phyloP scores from a whole-genome alignment of 1,284 basidiomycete genomes.

The Sporisorium graminicola region DNA sequence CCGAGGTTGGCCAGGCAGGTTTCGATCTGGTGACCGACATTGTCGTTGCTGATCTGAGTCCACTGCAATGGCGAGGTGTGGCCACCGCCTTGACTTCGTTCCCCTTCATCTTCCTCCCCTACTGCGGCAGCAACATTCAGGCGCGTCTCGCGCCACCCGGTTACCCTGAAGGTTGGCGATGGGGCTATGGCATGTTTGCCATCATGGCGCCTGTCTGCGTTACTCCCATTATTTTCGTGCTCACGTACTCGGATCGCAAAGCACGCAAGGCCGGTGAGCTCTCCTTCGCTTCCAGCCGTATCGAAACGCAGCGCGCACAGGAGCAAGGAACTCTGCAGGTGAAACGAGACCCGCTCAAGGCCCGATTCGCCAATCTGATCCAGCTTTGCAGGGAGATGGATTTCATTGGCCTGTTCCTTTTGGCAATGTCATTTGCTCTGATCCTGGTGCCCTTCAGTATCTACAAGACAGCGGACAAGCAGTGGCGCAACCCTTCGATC shows the following conservation, averaged over 20 bases:
- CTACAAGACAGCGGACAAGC: conserved; percentile 61
- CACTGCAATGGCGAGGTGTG: conserved; percentile 47
- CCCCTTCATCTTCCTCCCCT: conserved; percentile 30
- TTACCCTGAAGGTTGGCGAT: conserved; percentile 39
- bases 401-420: conserved; percentile 67
- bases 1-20: conserved; percentile 43
- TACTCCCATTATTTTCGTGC: conserved; percentile 58
- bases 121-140: conserved; percentile 17
- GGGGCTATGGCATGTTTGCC: conserved; percentile 51
- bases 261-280: conserved; percentile 68
- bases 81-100: conserved; percentile 27
- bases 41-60: conserved; percentile 54
- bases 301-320: conserved; percentile 24
- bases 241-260: conserved; percentile 70
- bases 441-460: conserved; percentile 71
- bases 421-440: conserved; percentile 43
- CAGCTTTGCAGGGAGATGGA: conserved; percentile 67
- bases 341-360: conserved; percentile 14
- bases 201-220: conserved; percentile 49
- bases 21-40: conserved; percentile 58
- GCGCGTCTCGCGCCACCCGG: background rate
- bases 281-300: conserved; percentile 26
- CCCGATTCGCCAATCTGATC: conserved; percentile 31
- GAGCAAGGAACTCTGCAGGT: conserved; percentile 24
- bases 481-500: conserved; percentile 70